Percentiles rank a stretch among this genome's conserved stretches.
Conservation (phyloP, 768 basidiomycete genomes). For the Boletus patriciae region DNA sequence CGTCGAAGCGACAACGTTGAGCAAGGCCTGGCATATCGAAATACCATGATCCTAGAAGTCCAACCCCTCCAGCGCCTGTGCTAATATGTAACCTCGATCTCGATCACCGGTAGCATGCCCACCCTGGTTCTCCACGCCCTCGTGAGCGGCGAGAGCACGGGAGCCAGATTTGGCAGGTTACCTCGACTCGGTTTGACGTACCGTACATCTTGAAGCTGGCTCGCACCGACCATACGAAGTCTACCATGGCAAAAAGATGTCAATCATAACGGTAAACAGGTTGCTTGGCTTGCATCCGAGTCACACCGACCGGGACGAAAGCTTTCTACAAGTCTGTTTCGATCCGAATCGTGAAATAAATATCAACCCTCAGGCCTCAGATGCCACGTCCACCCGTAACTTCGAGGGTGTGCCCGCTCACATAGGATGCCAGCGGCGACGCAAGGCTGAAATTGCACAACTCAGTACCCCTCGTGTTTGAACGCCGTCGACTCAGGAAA, state of each 20-base stretch:
- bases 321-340: too few relatives aligned
- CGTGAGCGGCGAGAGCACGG: background rate
- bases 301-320: too few relatives aligned
- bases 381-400: conserved; percentile 83
- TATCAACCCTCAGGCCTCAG: conserved; percentile 44
- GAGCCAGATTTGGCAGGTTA: background rate
- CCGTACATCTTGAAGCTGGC: background rate
- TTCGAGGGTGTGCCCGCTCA: conserved; percentile 81
- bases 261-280: too few relatives aligned
- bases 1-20: background rate
- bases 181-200: background rate
- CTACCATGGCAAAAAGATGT: too few relatives aligned
- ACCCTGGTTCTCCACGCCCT: background rate
- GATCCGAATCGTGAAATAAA: background rate
- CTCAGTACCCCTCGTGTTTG: conserved; percentile 3
- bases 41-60: background rate
- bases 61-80: background rate
- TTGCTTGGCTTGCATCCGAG: too few relatives aligned
- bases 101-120: background rate
- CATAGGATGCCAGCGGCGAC: conserved; percentile 76
- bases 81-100: background rate
- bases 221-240: background rate
- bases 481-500: conserved; percentile 12
- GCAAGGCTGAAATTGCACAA: conserved; percentile 51
- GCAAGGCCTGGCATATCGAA: background rate